These are phyloP conservation scores for Conticribra guillardii DNA, from an alignment of 108 stramenopile species.

Conservation along the genomic window DNA sequence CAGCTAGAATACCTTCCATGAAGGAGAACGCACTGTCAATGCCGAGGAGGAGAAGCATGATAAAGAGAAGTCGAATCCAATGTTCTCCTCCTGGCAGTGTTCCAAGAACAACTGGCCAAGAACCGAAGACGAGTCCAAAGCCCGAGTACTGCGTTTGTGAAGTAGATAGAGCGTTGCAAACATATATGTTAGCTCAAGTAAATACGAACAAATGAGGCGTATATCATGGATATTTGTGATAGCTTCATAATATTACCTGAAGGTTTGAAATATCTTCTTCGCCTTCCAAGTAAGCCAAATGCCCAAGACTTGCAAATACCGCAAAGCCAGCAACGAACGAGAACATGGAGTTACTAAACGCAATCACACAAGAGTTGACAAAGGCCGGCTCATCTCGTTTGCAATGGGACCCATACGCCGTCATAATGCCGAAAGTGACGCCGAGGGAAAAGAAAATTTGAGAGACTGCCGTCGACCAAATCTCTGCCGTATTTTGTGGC, in stretches of 20 bases:
- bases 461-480: slow-evolving; percentile 66
- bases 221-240: no score
- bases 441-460: slow-evolving; percentile 72
- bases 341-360: slow-evolving; percentile 53
- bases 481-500: slow-evolving; percentile 12
- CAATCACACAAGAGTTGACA: slow-evolving; percentile 57
- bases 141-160: slow-evolving; percentile 36
- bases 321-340: slow-evolving; percentile 70
- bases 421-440: slow-evolving; percentile 68
- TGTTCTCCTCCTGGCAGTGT: slow-evolving; percentile 55
- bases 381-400: slow-evolving; percentile 58
- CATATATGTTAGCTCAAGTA: no score
- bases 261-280: slow-evolving; percentile 21
- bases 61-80: slow-evolving; percentile 62
- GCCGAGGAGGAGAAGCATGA: slow-evolving; percentile 65
- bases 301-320: slow-evolving; percentile 68
- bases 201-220: no score
- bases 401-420: slow-evolving; percentile 66
- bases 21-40: slow-evolving; percentile 73
- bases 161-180: no score
- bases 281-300: slow-evolving; percentile 45
- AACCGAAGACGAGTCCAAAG: slow-evolving; percentile 53
- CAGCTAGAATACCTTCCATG: slow-evolving; percentile 47
- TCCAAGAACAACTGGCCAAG: slow-evolving; percentile 66
- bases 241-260: no score